Percentiles rank a stretch among this genome's conserved stretches.
phyloP scores from a whole-genome alignment of 495 filamentous ascomycete species.

The Podospora didyma region DNA sequence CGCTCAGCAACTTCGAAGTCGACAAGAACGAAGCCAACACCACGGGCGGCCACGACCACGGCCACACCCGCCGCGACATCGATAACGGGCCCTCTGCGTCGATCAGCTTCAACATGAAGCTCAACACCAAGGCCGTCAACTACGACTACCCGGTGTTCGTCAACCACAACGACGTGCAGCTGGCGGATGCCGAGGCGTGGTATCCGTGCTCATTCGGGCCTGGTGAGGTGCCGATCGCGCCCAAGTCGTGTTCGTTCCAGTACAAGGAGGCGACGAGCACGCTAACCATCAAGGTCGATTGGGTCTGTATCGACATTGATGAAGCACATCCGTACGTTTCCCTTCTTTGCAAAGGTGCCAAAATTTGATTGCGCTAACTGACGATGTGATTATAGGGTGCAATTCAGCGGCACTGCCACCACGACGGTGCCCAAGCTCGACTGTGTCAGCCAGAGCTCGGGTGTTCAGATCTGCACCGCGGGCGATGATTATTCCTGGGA shows the following conservation, averaged over 20 bases:
- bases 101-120: conserved; percentile 25
- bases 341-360: not conserved
- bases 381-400: conserved; percentile 2
- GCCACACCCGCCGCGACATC: not conserved
- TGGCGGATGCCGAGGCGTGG: conserved; percentile 14
- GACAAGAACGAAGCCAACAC: conserved; percentile 4
- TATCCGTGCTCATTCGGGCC: conserved; percentile 16
- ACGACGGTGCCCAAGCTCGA: conserved; percentile 6
- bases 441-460: not conserved
- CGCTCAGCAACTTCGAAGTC: conserved; percentile 19
- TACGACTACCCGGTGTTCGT: conserved; percentile 18
- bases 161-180: conserved; percentile 6
- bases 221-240: conserved; percentile 14
- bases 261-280: conserved; percentile 9
- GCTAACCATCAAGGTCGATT: conserved; percentile 18
- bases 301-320: conserved; percentile 27
- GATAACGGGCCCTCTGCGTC: not conserved
- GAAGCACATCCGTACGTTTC: conserved; percentile 20
- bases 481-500: not conserved
- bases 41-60: too few relatives aligned
- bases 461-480: not conserved
- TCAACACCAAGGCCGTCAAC: conserved; percentile 13
- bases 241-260: conserved; percentile 15
- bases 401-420: conserved; percentile 13
- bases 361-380: not conserved